Conservation (phyloP, 257 asterid species). For the Schizonepeta tenuifolia region DNA sequence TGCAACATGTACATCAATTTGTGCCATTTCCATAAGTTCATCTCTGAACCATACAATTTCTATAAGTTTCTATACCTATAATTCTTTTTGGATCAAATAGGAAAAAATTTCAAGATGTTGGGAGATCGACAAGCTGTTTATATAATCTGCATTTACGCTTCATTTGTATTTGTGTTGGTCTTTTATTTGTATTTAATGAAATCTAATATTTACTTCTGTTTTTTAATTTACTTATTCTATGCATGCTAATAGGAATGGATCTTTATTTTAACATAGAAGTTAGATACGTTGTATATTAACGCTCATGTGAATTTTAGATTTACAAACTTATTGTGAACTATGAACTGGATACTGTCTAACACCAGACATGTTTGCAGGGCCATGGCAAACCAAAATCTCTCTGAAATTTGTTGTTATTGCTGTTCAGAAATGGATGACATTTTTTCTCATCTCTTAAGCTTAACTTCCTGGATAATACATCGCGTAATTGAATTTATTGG, state of each 20-base stretch:
- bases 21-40: neutral
- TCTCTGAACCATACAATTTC: too few species aligned
- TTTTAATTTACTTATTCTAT: neutral
- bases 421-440: constrained; percentile 61
- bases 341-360: constrained; percentile 25
- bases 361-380: constrained; percentile 32
- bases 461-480: constrained; percentile 59
- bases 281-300: neutral
- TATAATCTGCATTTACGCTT: neutral
- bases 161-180: neutral
- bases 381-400: constrained; percentile 37
- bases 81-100: neutral
- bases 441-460: constrained; percentile 64
- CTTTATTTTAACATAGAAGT: neutral
- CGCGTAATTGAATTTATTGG: constrained; percentile 65
- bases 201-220: neutral
- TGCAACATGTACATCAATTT: neutral
- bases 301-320: neutral
- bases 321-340: neutral
- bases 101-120: neutral
- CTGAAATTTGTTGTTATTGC: constrained; percentile 37
- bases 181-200: neutral
- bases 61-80: neutral
- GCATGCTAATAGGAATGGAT: neutral
- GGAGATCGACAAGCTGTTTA: neutral